Conservation (phyloP, 345 rosid species). For the Arabidopsis suecica region DNA sequence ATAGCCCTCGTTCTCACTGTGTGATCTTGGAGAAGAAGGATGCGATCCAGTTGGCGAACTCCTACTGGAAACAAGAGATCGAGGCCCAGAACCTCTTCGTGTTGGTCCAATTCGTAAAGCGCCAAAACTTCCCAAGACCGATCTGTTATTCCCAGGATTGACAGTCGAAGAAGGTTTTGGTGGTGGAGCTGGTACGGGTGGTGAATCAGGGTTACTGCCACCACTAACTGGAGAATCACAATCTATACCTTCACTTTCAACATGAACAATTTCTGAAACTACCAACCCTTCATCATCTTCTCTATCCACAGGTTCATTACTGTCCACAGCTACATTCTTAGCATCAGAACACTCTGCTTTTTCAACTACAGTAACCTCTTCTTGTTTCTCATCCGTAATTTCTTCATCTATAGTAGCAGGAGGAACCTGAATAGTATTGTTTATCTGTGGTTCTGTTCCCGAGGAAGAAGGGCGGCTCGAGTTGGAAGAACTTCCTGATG, state of each 20-base stretch:
- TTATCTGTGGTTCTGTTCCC: conserved; percentile 58
- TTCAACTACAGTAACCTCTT: conserved; percentile 59
- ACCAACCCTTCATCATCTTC: conserved; percentile 51
- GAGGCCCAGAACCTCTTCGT: conserved; percentile 66
- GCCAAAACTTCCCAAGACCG: conserved; percentile 56
- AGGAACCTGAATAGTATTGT: conserved; percentile 50
- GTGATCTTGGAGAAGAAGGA: conserved; percentile 98
- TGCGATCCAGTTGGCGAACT: conserved; percentile 83
- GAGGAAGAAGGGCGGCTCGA: conserved; percentile 65
- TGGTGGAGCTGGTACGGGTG: conserved; percentile 92
- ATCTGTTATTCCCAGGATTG: conserved; percentile 60
- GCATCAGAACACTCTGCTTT: conserved; percentile 56
- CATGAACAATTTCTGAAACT: conserved; percentile 51
- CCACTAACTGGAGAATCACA: conserved; percentile 47
- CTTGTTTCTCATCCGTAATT: conserved; percentile 56
- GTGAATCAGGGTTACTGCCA: conserved; percentile 62
- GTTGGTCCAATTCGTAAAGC: conserved; percentile 63
- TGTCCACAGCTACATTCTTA: conserved; percentile 53
- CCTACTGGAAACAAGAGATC: conserved; percentile 80
- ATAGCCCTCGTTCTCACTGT: conserved; percentile 86
- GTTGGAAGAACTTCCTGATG: conserved; percentile 84
- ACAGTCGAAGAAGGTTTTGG: conserved; percentile 59
- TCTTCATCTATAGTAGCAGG: conserved; percentile 71
- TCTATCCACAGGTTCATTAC: conserved; percentile 48
- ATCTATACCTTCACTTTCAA: conserved; percentile 63